phyloP scores from a whole-genome alignment of 1,284 basidiomycete species.

The Ceratobasidium theobromae region DNA sequence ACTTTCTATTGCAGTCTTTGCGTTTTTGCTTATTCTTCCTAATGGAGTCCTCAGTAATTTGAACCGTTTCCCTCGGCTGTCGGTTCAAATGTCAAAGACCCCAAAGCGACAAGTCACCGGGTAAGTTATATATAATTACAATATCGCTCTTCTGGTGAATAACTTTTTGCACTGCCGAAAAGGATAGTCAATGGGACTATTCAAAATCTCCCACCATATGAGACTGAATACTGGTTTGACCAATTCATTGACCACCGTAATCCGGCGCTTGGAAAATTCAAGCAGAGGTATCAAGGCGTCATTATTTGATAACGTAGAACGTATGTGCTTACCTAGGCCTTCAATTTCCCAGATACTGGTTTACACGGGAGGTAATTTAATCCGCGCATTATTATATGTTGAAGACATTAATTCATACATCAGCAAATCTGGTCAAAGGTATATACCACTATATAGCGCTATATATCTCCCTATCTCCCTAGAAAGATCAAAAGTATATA shows the following conservation, averaged over 20 bases:
- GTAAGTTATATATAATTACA: no score
- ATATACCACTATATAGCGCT: no score
- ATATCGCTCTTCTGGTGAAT: not conserved
- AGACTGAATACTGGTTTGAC: slow-evolving; percentile 62
- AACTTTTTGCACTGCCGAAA: not conserved
- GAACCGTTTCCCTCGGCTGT: not conserved
- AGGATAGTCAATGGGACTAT: not conserved
- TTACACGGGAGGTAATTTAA: slow-evolving; percentile 36
- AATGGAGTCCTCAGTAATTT: slow-evolving; percentile 2
- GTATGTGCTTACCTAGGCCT: slow-evolving; percentile 63
- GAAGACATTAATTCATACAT: no score
- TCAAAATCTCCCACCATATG: slow-evolving; percentile 38
- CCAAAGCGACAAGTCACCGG: not conserved
- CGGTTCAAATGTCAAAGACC: slow-evolving; percentile 5
- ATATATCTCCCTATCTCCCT: no score
- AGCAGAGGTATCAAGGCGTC: slow-evolving; percentile 71
- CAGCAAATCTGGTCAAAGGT: no score
- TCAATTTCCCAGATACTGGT: slow-evolving; percentile 58
- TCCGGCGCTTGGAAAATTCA: slow-evolving; percentile 69
- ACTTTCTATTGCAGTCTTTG: not conserved
- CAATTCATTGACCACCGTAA: slow-evolving; percentile 73
- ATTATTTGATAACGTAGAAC: not conserved
- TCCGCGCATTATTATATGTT: no score
- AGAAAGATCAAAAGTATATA: no score
- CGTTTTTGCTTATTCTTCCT: not conserved